Base-by-base conservation (phyloP, 1,139 yeast genomes). In the Nakaseomyces sp. region DNA sequence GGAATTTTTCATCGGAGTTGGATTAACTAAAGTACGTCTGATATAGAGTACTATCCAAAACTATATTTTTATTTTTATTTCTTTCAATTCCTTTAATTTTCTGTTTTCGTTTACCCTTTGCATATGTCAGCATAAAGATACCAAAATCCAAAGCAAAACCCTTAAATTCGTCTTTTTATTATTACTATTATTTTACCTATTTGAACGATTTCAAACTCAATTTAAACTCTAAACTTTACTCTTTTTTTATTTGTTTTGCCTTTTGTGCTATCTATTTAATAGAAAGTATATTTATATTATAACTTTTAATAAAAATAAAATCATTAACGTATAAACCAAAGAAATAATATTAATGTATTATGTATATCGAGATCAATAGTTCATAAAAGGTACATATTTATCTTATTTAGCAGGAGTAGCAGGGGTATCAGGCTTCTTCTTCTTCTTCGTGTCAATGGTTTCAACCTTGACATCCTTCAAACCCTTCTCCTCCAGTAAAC, bases 391-490 rank as follows among this genome's bases (percentile, higher is more conserved):
- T n/a, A n/a, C 5, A 22, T 24, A 10, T 19, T 10, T 38, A 9
- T 4, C 13, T 35, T 46, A 49, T 43, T 48, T 49, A 18, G 50
- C 47, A 41, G n/a, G n/a, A n/a, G n/a, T n/a, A n/a, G 56, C 51
- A 22, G 60, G 48, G 18, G 63, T 53, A 7, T 55, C 47, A 37
- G 61, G 54, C 42, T 54, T 53, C 71, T 82, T 82, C 67, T 79
- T 81, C 67, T 81, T 82, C 69, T 81, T 83, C 50, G 85, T 94
- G 53, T 83, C 93, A 20, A 82, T 72, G 55, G 79, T 86, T 64
- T 88, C 96, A 20, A 89, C 93, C 66, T 87, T 86, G 51, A 89
- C 85, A 52, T 84, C 88, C 45, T 78, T 72, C 52, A 89, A 68
- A 0, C 95, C 95, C 67, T 86, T 83, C 54, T 87, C 94, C 55